These are phyloP conservation scores for Sporothrix brasiliensis DNA, from an alignment of 2,329 filamentous ascomycete genomes.

Conservation along the genomic window DNA sequence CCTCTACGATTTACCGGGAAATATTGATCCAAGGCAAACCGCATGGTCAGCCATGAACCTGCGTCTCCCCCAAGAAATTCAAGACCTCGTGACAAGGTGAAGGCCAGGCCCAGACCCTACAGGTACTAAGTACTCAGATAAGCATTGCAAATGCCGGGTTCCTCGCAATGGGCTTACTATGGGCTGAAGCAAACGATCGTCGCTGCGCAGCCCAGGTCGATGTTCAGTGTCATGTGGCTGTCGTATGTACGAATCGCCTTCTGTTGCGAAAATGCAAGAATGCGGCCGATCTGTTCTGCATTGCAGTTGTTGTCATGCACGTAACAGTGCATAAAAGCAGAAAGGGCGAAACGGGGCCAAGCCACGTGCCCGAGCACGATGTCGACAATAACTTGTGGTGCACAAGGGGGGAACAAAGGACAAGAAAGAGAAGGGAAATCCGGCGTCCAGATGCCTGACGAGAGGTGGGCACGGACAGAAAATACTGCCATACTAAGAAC, in stretches of 20 bases:
- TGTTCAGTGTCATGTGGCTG: background rate
- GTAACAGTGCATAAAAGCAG: background rate
- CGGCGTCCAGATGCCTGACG: background rate
- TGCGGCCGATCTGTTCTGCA: conserved; percentile 1
- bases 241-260: too few species aligned
- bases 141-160: background rate
- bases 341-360: background rate
- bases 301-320: background rate
- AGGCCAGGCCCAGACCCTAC: background rate
- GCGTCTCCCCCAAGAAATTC: background rate
- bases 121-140: background rate
- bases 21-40: background rate
- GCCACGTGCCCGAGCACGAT: too few species aligned
- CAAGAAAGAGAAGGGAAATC: background rate
- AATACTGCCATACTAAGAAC: conserved; percentile 4
- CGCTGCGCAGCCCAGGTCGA: background rate
- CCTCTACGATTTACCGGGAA: background rate
- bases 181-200: conserved; percentile 16
- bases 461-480: background rate
- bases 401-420: too few species aligned
- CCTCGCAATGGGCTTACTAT: too few species aligned
- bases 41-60: background rate
- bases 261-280: background rate
- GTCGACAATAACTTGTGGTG: too few species aligned
- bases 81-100: background rate